Base-by-base conservation (phyloP, 1,284 basidiomycete species). In the Leucoagaricus sp. region DNA sequence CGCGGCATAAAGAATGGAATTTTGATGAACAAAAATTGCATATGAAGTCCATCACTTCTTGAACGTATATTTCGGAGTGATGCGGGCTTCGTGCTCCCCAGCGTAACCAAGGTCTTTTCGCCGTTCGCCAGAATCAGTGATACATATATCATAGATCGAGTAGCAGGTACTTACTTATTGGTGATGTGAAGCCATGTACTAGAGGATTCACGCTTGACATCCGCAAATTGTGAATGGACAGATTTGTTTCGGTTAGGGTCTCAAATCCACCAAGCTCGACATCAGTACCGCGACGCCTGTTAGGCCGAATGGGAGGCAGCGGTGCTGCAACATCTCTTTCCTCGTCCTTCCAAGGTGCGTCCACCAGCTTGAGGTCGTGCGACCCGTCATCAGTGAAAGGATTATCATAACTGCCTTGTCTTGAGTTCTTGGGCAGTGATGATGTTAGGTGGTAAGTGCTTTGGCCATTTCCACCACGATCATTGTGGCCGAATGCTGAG, bases 121-220 rank as follows among this genome's bases (percentile, higher is more conserved):
- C n/a, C n/a, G n/a, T n/a, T n/a, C n/a, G n/a, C n/a, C n/a, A n/a
- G n/a, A n/a, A n/a, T n/a, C 13, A 26, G 26, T 6, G 48, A 29
- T 9, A 9, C 19, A 48, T n/a, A 38, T 13, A n/a, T 12, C 34
- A 50, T 66, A 63, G 21, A 49, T 58, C 53, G 65, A 49, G 59
- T 64, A 61, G 65, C 51, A 17, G 19, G 34, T 6, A 72, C 74
- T 49, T 53, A 82, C 80, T 77, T 53, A 83, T 79, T 1, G 82
- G 82, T 15, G 79, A 82, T 36, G 71, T 78, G 67, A 78, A 83
- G 54, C 77, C 75, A 55, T 76, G 69, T 23, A 84, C 71, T 62
- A 80, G 63, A 42, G 71, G 72, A 53, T 77, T 78, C 53, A 82
- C 64, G 49, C 61, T 68, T 19, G 64, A 65, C n/a, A 59, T 50